Evolutionary conservation across 106 monocot species (phyloP).

Genomic region (Phalaenopsis aphrodite): DNA sequence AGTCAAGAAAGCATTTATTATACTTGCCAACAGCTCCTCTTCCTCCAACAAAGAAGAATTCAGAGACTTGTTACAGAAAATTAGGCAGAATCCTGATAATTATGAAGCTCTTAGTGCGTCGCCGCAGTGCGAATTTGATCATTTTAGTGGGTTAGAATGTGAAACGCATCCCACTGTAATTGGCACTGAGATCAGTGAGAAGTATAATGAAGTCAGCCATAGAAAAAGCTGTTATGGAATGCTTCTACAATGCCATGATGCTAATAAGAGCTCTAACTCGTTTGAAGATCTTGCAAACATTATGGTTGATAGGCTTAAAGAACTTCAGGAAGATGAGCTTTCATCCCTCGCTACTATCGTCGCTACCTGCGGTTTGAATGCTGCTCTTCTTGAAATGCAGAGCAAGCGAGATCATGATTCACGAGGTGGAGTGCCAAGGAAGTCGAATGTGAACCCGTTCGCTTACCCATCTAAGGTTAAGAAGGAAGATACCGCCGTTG

Average conservation of each 20-base stretch:
- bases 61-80: slow-evolving; percentile 56
- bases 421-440: slow-evolving; percentile 16
- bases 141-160: background rate
- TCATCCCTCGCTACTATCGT: slow-evolving; percentile 75
- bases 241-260: background rate
- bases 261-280: background rate
- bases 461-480: slow-evolving; percentile 12
- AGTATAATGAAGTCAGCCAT: background rate
- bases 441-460: slow-evolving; percentile 16
- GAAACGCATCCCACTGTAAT: background rate
- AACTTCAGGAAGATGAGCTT: slow-evolving; percentile 65
- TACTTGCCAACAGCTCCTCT: slow-evolving; percentile 36
- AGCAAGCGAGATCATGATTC: background rate
- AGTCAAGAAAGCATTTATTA: slow-evolving; percentile 64
- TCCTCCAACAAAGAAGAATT: slow-evolving; percentile 65
- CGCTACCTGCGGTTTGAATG: slow-evolving; percentile 82
- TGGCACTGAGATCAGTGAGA: too few relatives aligned
- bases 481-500: slow-evolving; percentile 22
- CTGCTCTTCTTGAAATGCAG: slow-evolving; percentile 54
- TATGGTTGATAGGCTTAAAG: slow-evolving; percentile 73
- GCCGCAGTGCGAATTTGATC: background rate
- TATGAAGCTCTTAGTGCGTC: background rate
- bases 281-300: slow-evolving; percentile 31
- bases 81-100: slow-evolving; percentile 68
- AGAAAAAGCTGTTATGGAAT: background rate